Evolutionary conservation across 176 grass and related monocot genomes (phyloP).

Genomic region (Alloteropsis semialata): DNA sequence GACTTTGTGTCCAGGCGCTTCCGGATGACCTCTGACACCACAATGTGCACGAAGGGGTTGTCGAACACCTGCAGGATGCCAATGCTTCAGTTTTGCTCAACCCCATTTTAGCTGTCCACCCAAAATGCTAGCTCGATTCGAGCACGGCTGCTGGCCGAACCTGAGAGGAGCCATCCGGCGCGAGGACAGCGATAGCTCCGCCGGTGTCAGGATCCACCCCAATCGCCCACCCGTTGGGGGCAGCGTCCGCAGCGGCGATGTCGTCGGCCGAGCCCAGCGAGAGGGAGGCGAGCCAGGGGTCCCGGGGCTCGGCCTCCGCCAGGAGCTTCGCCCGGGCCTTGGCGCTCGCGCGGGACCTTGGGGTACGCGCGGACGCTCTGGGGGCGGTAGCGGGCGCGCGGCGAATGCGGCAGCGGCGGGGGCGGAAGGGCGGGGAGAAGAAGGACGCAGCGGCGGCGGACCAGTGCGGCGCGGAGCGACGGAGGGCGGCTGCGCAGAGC

Average conservation of each 20-base stretch:
- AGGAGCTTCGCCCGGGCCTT: constrained; percentile 48
- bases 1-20: constrained; percentile 91
- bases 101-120: neutral
- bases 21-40: constrained; percentile 65
- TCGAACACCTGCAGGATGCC: constrained; percentile 70
- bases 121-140: neutral
- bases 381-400: neutral
- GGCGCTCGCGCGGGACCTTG: constrained; percentile 27
- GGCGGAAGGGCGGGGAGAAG: constrained; percentile 43
- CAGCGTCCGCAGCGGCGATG: neutral
- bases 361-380: neutral
- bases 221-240: constrained; percentile 56
- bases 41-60: constrained; percentile 64
- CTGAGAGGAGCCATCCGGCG: constrained; percentile 54
- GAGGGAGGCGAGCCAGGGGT: constrained; percentile 76
- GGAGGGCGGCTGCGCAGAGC: constrained; percentile 34
- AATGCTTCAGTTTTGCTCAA: neutral
- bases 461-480: constrained; percentile 26
- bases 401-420: constrained; percentile 21
- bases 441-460: constrained; percentile 21
- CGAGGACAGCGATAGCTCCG: constrained; percentile 72
- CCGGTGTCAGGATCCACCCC: constrained; percentile 76
- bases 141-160: constrained; percentile 18
- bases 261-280: constrained; percentile 44
- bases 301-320: constrained; percentile 45